phyloP scores from a whole-genome alignment of 208 protist genomes.

The Herpetomonas samuelpessoai region DNA sequence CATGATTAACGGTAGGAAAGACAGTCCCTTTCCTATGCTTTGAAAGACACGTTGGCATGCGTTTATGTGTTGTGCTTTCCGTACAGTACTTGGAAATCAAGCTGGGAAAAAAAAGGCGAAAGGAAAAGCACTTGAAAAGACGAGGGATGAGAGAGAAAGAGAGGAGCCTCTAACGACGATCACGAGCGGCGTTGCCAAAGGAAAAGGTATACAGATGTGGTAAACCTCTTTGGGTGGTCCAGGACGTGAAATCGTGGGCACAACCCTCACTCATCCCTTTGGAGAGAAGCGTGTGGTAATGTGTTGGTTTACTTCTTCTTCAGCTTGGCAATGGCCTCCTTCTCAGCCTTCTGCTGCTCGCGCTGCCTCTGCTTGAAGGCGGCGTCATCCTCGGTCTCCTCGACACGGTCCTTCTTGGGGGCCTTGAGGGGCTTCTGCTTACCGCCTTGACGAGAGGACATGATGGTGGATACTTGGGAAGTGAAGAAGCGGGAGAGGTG shows the following conservation, averaged over 20 bases:
- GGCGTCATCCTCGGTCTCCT: conserved; percentile 68
- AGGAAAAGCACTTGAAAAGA: conserved; percentile 3
- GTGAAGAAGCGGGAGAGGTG: conserved; percentile 3
- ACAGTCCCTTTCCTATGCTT: too few species aligned
- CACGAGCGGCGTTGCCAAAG: too few species aligned
- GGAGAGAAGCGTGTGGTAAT: too few species aligned
- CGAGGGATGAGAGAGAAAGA: conserved; percentile 5
- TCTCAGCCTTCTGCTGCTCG: conserved; percentile 86
- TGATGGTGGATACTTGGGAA: conserved; percentile 14
- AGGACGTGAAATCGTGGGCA: conserved; percentile 1
- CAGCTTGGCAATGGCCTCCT: conserved; percentile 85
- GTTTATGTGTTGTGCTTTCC: too few species aligned
- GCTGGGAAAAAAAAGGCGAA: conserved; percentile 1
- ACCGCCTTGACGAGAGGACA: conserved; percentile 85
- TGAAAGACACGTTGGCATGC: too few species aligned
- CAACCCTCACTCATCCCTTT: neutral
- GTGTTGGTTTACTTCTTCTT: conserved; percentile 54
- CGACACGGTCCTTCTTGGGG: conserved; percentile 75
- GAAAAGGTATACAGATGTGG: too few species aligned
- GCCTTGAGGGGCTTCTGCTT: conserved; percentile 91
- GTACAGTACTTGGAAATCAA: neutral
- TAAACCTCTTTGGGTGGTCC: too few species aligned
- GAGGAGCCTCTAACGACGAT: too few species aligned
- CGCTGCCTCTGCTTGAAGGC: conserved; percentile 76
- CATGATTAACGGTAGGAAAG: too few species aligned